These are phyloP conservation scores for Entamoeba moshkovskii DNA, from an alignment of 208 protist genomes.

Conservation along the genomic window DNA sequence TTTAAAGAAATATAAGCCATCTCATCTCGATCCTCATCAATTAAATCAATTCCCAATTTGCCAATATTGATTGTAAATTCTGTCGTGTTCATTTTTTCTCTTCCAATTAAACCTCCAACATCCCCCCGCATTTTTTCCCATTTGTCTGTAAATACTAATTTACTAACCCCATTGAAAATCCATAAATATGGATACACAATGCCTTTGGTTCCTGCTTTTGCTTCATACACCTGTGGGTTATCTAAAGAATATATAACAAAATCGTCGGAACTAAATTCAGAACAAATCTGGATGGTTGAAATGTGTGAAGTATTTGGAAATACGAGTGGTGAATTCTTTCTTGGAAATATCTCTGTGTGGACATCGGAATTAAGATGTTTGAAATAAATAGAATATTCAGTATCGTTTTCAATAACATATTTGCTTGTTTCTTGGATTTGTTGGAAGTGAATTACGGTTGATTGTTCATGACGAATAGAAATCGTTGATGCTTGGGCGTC, in stretches of 20 bases:
- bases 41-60: neutral
- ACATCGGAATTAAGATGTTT: neutral
- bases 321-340: neutral
- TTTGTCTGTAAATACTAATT: neutral
- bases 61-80: neutral
- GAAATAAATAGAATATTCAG: neutral
- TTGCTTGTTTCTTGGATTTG: neutral
- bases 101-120: neutral
- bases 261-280: neutral
- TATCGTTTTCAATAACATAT: neutral
- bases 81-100: neutral
- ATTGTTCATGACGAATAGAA: neutral
- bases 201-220: neutral
- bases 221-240: neutral
- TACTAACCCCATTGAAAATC: neutral
- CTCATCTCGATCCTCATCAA: neutral
- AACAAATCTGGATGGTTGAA: neutral
- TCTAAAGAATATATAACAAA: neutral
- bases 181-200: neutral
- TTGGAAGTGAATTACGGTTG: neutral
- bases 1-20: neutral
- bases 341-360: neutral
- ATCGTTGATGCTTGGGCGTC: neutral
- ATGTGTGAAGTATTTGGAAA: neutral
- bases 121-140: neutral